phyloP scores from a whole-genome alignment of 768 basidiomycete genomes.

The Calocera viscosa region DNA sequence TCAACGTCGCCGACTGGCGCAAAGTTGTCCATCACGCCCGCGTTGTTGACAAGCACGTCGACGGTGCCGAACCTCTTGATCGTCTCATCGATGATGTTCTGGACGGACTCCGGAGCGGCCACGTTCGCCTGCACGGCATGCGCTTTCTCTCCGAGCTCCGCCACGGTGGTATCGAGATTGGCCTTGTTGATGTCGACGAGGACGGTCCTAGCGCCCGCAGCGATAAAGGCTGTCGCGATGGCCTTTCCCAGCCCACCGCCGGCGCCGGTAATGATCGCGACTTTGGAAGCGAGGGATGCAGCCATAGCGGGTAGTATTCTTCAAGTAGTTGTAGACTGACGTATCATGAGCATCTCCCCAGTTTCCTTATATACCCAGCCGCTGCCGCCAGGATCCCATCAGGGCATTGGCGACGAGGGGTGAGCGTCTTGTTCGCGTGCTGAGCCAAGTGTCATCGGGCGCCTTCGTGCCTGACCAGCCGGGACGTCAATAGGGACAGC shows the following conservation, averaged over 20 bases:
- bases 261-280: slow-evolving; percentile 1
- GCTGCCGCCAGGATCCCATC: too few species aligned
- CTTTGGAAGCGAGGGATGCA: background rate
- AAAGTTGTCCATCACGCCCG: background rate
- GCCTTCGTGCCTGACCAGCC: too few species aligned
- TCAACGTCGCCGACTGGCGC: slow-evolving; percentile 2
- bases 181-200: slow-evolving; percentile 11
- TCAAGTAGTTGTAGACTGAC: too few species aligned
- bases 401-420: too few species aligned
- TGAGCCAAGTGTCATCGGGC: too few species aligned
- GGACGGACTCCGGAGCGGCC: background rate
- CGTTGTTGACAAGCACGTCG: slow-evolving; percentile 4
- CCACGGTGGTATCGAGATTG: background rate
- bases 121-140: background rate
- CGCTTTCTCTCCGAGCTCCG: background rate
- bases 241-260: slow-evolving; percentile 7
- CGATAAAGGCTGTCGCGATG: background rate
- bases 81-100: background rate
- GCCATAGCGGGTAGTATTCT: background rate
- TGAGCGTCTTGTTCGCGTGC: too few species aligned
- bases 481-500: too few species aligned
- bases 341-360: too few species aligned
- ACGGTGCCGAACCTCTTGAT: background rate
- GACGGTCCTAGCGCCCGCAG: slow-evolving; percentile 7
- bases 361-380: too few species aligned